Base-by-base conservation (phyloP, 2,329 filamentous ascomycete species). In the Allantophomopsis lycopodina region DNA sequence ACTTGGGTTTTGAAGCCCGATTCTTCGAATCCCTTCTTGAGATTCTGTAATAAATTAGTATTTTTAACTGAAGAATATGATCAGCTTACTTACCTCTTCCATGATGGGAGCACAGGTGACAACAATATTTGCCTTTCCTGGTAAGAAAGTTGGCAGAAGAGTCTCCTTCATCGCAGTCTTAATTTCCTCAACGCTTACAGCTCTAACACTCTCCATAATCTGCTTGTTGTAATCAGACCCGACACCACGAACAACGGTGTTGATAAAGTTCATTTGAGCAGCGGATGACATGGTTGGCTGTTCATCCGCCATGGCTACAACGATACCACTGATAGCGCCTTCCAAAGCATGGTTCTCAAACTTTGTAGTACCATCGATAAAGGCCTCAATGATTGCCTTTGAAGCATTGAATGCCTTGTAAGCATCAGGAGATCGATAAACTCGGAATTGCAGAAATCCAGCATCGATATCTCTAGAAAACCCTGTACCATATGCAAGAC, bases 381-480 rank as follows among this genome's bases (percentile, higher is more conserved):
- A 79, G 43, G 77, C 78, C 34, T 76, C 66, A 33, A 96, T 77
- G 16, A 89, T 78, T 30, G 78, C 71, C 46, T 79, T 80, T 38
- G 81, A 82, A 1, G 84, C 84, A 21, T 69, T 65, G 53, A 91
- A 93, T 1, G 91, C 91, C 57, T 88, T 91, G 61, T 77, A 85
- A 0, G 82, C 80, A 47, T 95, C 86, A 0, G 91, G 89, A 0
- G 86, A 93, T 18, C 89, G 81, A 64, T 93, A 95, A 33, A 96
- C 80, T 40, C 78, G 76, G 62, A 93, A 93, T 44, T 84, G 79
- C 38, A 95, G 64, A 37, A 83, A 75, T 2, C 89, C 91, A 1
- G 76, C 78, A 52, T 91, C 85, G 20, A 84, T 64, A 53, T 85
- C 82, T 35, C 83, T 79, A 35, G 71, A 71, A 54, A 96, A 94